These are phyloP conservation scores for Epicoccum nigrum DNA, from an alignment of 2,329 filamentous ascomycete genomes.

Conservation along the genomic window DNA sequence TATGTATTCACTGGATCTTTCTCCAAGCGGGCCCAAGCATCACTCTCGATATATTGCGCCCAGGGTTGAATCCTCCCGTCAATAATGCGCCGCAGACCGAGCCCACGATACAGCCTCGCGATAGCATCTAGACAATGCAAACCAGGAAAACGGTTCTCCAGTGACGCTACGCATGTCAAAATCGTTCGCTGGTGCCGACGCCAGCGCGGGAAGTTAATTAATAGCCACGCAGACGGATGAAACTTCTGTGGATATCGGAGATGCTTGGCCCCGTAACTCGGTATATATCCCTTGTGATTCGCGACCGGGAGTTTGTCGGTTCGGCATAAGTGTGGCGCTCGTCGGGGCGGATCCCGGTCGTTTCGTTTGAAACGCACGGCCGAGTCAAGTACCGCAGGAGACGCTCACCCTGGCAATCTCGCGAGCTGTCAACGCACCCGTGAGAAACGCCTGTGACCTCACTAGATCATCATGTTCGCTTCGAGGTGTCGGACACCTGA, in stretches of 20 bases:
- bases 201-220: slow-evolving; percentile 35
- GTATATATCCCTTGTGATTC: slow-evolving; percentile 16
- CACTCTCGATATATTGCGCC: slow-evolving; percentile 27
- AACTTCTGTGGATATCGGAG: slow-evolving; percentile 13
- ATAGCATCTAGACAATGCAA: slow-evolving; percentile 17
- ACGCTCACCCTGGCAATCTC: slow-evolving; percentile 13
- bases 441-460: slow-evolving; percentile 8
- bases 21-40: slow-evolving; percentile 21
- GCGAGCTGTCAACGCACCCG: not conserved
- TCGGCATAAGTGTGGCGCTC: slow-evolving; percentile 21
- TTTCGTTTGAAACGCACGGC: slow-evolving; percentile 29
- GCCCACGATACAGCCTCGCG: slow-evolving; percentile 18
- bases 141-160: slow-evolving; percentile 23
- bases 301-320: slow-evolving; percentile 12
- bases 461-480: not conserved
- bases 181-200: slow-evolving; percentile 18
- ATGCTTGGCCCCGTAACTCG: slow-evolving; percentile 15
- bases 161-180: slow-evolving; percentile 23
- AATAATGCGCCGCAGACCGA: slow-evolving; percentile 15
- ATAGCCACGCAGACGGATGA: slow-evolving; percentile 21
- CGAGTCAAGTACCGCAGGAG: slow-evolving; percentile 20
- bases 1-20: slow-evolving; percentile 22
- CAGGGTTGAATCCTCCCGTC: slow-evolving; percentile 16
- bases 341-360: slow-evolving; percentile 17
- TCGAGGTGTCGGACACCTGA: not conserved